phyloP scores from a whole-genome alignment of 495 filamentous ascomycete genomes.

The Aspergillus taichungensis region DNA sequence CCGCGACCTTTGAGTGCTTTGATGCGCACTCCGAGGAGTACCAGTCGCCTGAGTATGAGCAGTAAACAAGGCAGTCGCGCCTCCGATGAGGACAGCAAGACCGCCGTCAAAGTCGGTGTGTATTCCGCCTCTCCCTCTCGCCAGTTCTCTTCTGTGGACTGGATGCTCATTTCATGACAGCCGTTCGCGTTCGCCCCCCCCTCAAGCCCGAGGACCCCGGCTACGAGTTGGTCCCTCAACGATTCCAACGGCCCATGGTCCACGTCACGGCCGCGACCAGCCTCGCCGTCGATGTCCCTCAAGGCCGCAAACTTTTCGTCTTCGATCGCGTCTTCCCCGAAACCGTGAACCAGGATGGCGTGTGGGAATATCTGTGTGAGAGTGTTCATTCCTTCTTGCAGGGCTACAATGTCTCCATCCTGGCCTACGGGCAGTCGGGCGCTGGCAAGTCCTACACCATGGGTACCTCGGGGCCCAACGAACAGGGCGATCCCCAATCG shows the following conservation, averaged over 20 bases:
- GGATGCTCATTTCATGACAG: constrained; percentile 36
- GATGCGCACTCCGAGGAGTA: constrained; percentile 72
- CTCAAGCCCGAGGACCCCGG: constrained; percentile 78
- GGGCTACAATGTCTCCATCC: constrained; percentile 97
- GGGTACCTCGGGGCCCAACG: constrained; percentile 84
- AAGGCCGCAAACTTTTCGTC: constrained; percentile 88
- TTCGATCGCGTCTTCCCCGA: constrained; percentile 92
- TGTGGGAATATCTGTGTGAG: constrained; percentile 93
- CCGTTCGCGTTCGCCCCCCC: constrained; percentile 89
- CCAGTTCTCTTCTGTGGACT: not conserved
- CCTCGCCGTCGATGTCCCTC: constrained; percentile 78
- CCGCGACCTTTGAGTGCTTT: constrained; percentile 80
- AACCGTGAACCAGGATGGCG: constrained; percentile 73
- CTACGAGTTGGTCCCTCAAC: constrained; percentile 88
- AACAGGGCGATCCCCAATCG: constrained; percentile 61
- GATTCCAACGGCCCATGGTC: constrained; percentile 89
- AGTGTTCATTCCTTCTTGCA: constrained; percentile 86
- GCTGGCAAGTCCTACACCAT: constrained; percentile 99
- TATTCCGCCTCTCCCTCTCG: constrained; percentile 15
- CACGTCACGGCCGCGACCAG: constrained; percentile 79
- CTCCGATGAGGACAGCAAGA: constrained; percentile 89
- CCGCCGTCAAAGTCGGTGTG: constrained; percentile 99
- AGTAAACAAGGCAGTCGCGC: constrained; percentile 77
- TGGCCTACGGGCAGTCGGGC: constrained; percentile 98
- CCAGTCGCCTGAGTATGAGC: constrained; percentile 82